Evolutionary conservation across 306 rosid genomes (phyloP).

Genomic region (Crotalaria pallida): DNA sequence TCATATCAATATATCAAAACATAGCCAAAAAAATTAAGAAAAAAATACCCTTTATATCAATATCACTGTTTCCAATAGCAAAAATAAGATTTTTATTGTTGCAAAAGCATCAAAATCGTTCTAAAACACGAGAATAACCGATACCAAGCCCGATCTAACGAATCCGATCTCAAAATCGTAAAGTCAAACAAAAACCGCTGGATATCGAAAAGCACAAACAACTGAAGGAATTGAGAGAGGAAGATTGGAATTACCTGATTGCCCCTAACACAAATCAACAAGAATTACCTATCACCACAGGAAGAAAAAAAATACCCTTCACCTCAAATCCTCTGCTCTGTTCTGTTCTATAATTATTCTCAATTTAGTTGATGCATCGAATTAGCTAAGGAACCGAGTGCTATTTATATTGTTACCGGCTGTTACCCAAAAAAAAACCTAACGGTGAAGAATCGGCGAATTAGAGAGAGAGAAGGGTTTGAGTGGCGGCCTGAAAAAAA

Average conservation of each 20-base stretch:
- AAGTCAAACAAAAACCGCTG: not conserved
- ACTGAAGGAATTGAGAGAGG: not conserved
- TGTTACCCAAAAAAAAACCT: not conserved
- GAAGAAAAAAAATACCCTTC: not conserved
- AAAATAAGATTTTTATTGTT: not conserved
- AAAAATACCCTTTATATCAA: not conserved
- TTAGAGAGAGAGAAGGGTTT: not conserved
- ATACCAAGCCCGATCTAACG: slow-evolving; percentile 25
- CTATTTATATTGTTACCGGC: not conserved
- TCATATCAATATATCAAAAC: not conserved
- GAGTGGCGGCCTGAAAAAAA: not conserved
- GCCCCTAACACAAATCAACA: not conserved
- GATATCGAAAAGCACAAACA: not conserved
- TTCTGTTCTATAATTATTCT: no score
- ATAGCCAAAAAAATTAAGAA: no score
- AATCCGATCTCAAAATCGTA: not conserved
- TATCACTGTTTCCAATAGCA: not conserved
- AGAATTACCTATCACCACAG: not conserved
- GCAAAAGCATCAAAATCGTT: not conserved
- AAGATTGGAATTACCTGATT: slow-evolving; percentile 7
- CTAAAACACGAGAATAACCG: not conserved
- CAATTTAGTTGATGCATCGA: no score
- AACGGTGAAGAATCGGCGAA: not conserved
- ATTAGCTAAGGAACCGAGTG: not conserved
- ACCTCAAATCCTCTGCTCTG: not conserved